Evolutionary conservation across 768 basidiomycete genomes (phyloP), one percentile per base, ranked within the genome.

Genomic region (Lanmaoa rubissima): DNA sequence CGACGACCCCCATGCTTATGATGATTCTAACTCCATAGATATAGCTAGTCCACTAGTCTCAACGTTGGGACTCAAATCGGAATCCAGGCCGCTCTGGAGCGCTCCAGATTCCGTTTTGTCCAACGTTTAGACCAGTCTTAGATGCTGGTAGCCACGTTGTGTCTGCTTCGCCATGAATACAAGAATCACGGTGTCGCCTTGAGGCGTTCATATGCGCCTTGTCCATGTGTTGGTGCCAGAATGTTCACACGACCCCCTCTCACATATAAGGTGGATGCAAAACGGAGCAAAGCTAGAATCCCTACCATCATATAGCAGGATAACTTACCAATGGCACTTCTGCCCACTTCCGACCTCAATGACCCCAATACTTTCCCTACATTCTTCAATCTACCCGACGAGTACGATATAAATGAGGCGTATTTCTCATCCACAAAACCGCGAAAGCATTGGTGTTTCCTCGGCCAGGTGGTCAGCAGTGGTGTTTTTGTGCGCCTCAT

Each of bases 401-500:
- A 71, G 51, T 52, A 58, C 39, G 59, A 62, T n/a, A 45, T 59
- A 49, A 61, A 57, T 11, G 61, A 61, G 9, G 26, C 60, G 13
- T 58, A 61, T 54, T 61, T 59, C 45, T 62, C 68, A 36, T 61
- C 70, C 8, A 51, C 51, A 17, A 69, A 52, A 42, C 62, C 66
- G 17, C 64, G 58, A 26, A 67, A 54, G 41, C 69, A 70, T 53
- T 70, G 69, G 69, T 70, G 70, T 41, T 70, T 71, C 43, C 61
- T 70, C 5, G 69, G 69, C 4, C 60, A 47, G 31, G 63, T 70
- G 16, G 54, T 70, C 44, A 66, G 64, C 16, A 69, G 62, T 5
- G n/a, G 24, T 17, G 54, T 63, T 21, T n/a, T 59, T 16, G 69
- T 70, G 39, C 69, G 69, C 50, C 69, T 70, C 51, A 48, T 45